Evolutionary conservation across 495 filamentous ascomycete species (phyloP), one percentile per base, ranked within the genome.

Genomic region (Talaromyces wortmannii): DNA sequence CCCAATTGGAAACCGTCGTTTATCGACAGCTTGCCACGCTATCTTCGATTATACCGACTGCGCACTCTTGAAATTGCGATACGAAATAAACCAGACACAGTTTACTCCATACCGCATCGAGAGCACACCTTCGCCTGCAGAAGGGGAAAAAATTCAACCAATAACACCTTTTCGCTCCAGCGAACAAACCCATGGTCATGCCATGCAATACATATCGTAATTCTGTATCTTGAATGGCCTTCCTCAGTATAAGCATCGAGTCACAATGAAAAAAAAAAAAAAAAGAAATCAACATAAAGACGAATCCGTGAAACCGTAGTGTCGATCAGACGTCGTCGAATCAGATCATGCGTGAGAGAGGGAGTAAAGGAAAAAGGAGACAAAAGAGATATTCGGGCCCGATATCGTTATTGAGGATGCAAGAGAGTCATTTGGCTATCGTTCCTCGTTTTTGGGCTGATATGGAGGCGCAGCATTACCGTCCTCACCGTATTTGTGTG

Each of bases 391-490:
- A 48, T 10, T 44, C 17, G 11, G 40, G 43, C 57, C 64, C 60
- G 63, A 50, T 63, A 52, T 23, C 23, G 23, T 23, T 23, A 23
- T 23, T 23, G 23, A 23, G 23, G 52, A 57, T 64, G 59, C 59
- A 32, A 15, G 13, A 29, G 48, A 10, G 15, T 23, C 15, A 8
- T 10, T 10, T 10, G n/a, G 33, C 51, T 64, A 74, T 62, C 66
- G 71, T 58, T 71, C 69, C 47, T 76, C 71, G 45, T 60, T 61
- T 57, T 78, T 81, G 23, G 67, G 65, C 11, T 70, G 69, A 46
- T 23, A 23, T 23, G 51, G 58, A 15, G 61, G 63, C 5, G 66
- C 64, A 13, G 61, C 65, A 30, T 67, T 57, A 16, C 60, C 53
- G 29, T 67, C 61, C 18, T 65, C 63, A 29, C 58, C 67, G 30